Conservation (phyloP, 2,329 filamentous ascomycete genomes). For the Phialophora macrospora region DNA sequence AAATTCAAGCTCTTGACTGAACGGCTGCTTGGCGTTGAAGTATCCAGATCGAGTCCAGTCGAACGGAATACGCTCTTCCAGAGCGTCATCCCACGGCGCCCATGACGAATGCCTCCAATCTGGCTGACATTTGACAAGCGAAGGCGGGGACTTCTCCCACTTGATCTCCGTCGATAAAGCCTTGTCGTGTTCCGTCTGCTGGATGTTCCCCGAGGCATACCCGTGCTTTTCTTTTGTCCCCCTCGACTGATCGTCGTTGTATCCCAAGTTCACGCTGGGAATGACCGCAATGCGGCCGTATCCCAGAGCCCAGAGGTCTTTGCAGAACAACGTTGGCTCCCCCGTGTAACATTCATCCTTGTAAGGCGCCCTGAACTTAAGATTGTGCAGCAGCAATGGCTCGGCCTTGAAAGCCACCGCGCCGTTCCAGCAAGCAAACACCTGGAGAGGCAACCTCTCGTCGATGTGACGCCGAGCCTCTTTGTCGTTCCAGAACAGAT, state of each 20-base stretch:
- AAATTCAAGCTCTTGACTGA: slow-evolving; percentile 14
- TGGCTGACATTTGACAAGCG: slow-evolving; percentile 37
- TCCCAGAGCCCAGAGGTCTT: slow-evolving; percentile 60
- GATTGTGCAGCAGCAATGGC: slow-evolving; percentile 52
- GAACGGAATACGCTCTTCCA: slow-evolving; percentile 15
- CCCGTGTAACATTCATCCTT: slow-evolving; percentile 58
- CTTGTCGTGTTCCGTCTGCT: slow-evolving; percentile 23
- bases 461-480: slow-evolving; percentile 45
- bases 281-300: slow-evolving; percentile 61
- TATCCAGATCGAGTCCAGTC: slow-evolving; percentile 25
- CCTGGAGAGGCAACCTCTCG: slow-evolving; percentile 58
- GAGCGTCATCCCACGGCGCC: slow-evolving; percentile 26
- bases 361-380: slow-evolving; percentile 53
- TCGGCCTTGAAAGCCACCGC: slow-evolving; percentile 56
- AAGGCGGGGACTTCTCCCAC: slow-evolving; percentile 38
- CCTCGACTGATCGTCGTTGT: slow-evolving; percentile 53
- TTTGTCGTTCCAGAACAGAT: slow-evolving; percentile 60
- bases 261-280: slow-evolving; percentile 62
- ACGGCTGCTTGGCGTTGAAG: slow-evolving; percentile 23
- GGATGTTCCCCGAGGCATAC: slow-evolving; percentile 44
- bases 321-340: slow-evolving; percentile 62
- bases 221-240: slow-evolving; percentile 59
- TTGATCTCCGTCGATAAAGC: slow-evolving; percentile 27
- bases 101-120: slow-evolving; percentile 27
- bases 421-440: slow-evolving; percentile 67